phyloP scores from a whole-genome alignment of 2,329 filamentous ascomycete species.

The Mycosphaerelloides madeirae region DNA sequence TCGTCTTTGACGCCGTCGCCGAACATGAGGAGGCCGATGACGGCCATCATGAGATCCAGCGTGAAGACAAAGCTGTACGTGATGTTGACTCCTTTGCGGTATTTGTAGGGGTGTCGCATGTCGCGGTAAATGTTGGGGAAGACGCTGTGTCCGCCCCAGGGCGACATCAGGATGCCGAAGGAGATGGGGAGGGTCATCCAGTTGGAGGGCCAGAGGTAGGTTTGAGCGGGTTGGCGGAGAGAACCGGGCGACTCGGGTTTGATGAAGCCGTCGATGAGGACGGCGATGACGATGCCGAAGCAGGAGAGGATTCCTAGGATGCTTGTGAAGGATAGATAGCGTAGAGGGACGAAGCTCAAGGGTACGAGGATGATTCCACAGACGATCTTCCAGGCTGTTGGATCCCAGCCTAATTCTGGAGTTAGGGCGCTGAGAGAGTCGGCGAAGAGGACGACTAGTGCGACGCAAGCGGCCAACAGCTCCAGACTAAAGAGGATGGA shows the following conservation, averaged over 20 bases:
- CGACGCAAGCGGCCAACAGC: slow-evolving; percentile 81
- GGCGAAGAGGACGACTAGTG: slow-evolving; percentile 88
- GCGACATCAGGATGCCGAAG: slow-evolving; percentile 83
- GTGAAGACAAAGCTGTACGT: slow-evolving; percentile 82
- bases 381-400: slow-evolving; percentile 76
- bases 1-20: slow-evolving; percentile 82
- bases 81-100: slow-evolving; percentile 65
- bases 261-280: slow-evolving; percentile 79
- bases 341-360: slow-evolving; percentile 77
- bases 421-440: slow-evolving; percentile 80
- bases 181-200: slow-evolving; percentile 84
- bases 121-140: slow-evolving; percentile 83
- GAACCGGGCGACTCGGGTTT: slow-evolving; percentile 78
- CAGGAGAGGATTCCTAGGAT: slow-evolving; percentile 89
- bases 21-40: slow-evolving; percentile 89
- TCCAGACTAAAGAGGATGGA: slow-evolving; percentile 86
- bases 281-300: slow-evolving; percentile 78
- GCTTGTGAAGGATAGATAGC: slow-evolving; percentile 82
- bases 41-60: slow-evolving; percentile 75
- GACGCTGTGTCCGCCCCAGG: slow-evolving; percentile 66
- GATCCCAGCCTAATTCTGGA: slow-evolving; percentile 54
- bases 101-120: slow-evolving; percentile 79
- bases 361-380: slow-evolving; percentile 75
- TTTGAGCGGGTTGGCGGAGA: slow-evolving; percentile 70
- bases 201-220: slow-evolving; percentile 76